Evolutionary conservation across 345 rosid genomes (phyloP), one percentile per base, ranked within the genome.

Genomic region (Citrus australasica): DNA sequence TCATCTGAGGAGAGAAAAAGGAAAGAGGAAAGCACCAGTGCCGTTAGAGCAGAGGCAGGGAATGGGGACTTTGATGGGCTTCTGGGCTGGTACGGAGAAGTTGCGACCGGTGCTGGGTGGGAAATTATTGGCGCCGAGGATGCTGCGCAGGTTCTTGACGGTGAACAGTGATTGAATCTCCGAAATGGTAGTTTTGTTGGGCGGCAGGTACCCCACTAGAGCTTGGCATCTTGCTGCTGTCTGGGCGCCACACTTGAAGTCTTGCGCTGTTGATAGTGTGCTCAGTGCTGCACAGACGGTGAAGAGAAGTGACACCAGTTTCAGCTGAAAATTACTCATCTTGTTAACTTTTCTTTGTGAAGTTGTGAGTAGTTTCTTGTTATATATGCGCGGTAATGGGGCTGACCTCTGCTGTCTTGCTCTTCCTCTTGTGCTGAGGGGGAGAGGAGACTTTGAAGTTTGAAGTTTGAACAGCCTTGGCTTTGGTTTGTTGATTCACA

Each of bases 71-170:
- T 42, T 69, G 73, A 82, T 19, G 11, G 37, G 10, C 37, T 42
- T 28, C 28, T 13, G 4, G 4, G 69, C 73, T 35, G 27, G 4
- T 22, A 86, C 16, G 19, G 70, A 38, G 67, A 70, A 24, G 75
- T 63, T 71, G 25, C 76, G 56, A 5, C 42, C 22, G 16, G 85
- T 78, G 40, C 72, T 4, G 48, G 48, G 48, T 22, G 83, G 79
- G 48, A 81, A 81, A 78, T 46, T 13, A 75, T 88, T 88, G 79
- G 83, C 89, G 21, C 86, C 89, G 53, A 88, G 81, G n/a, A 88
- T 51, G 33, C 81, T 70, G 63, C 51, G 74, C 62, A 81, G 79
- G 84, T 88, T 40, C 67, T 40, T 64, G 71, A 88, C 58, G 64
- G 59, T 78, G 79, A 88, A 88, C 80, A 86, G 84, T 67, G 82